Percentiles rank a stretch among this genome's conserved stretches.
These are phyloP conservation scores for Lachnellula subtilissima DNA, from an alignment of 2,329 filamentous ascomycete genomes.

Conservation along the genomic window DNA sequence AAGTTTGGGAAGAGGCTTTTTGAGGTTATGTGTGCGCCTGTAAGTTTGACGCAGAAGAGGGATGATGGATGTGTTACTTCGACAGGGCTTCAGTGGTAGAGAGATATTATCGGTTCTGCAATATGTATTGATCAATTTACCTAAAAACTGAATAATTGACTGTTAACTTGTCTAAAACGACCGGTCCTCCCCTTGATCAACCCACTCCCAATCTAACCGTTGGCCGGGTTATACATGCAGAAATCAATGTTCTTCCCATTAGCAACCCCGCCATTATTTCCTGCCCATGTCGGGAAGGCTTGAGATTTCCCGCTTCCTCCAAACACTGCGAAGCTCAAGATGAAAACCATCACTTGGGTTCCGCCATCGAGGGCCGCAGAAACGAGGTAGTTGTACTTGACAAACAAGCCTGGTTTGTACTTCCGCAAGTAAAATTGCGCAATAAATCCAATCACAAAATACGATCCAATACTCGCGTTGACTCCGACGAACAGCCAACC, in stretches of 20 bases:
- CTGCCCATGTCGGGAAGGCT: slow-evolving; percentile 24
- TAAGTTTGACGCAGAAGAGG: too few species aligned
- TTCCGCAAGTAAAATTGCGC: slow-evolving; percentile 40
- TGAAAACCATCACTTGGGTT: slow-evolving; percentile 59
- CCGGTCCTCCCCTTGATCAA: neutral
- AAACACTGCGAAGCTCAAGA: slow-evolving; percentile 60
- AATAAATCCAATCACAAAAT: slow-evolving; percentile 34
- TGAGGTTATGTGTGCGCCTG: too few species aligned
- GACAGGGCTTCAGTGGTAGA: too few species aligned
- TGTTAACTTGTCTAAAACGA: neutral
- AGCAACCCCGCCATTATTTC: slow-evolving; percentile 14
- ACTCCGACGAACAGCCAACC: slow-evolving; percentile 41
- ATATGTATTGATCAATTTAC: too few species aligned
- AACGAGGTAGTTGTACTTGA: slow-evolving; percentile 73
- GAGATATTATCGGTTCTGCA: too few species aligned
- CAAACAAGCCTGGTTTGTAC: slow-evolving; percentile 65
- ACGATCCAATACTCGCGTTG: slow-evolving; percentile 35
- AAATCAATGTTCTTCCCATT: slow-evolving; percentile 16
- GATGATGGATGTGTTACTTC: too few species aligned
- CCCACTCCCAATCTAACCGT: neutral
- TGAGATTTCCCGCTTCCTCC: slow-evolving; percentile 25
- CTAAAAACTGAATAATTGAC: too few species aligned
- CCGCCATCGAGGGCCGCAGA: slow-evolving; percentile 68
- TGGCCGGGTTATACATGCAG: slow-evolving; percentile 19
- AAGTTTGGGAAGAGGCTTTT: too few species aligned